Base-by-base conservation (phyloP, 208 protist genomes). In the Porcisia hertigi region DNA sequence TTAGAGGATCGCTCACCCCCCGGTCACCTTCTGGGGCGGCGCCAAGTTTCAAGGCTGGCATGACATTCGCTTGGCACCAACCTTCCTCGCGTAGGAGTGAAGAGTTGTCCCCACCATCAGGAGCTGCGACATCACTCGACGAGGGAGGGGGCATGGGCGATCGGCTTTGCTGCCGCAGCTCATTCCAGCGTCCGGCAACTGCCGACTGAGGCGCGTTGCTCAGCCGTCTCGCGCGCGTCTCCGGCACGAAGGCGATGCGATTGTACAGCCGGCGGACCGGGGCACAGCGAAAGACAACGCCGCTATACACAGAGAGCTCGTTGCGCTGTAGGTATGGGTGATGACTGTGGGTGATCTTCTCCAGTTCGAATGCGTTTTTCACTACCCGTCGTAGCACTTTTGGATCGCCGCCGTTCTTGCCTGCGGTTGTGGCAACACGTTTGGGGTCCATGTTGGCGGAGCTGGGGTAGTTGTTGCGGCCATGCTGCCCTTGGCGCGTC, bases 251-350 rank as follows among this genome's bases (percentile, higher is more conserved):
- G 18, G 71, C 71, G 52, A 89, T 78, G 75, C 76, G 79, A 59
- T 87, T 73, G 66, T 91, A 91, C 16, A 83, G 82, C 39, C 87
- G 87, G 49, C 75, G 81, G 6, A 84, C 79, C 12, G 87, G 87
- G 36, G 87, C 87, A 30, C 72, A 80, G 67, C 82, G 71, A 65
- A 91, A 91, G 75, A 86, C 66, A 6, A 91, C 87, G 36, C 83
- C 85, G 53, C 71, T 55, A 45, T 82, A 76, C 36, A 91, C 87
- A 41, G 84, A 82, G 23, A 91, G 76, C 14, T 83, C 84, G 73
- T 88, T 43, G 30, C 58, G 73, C 45, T 74, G 77, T 30, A 91
- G 80, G 71, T 89, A 91, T 6, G 75, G 82, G 60, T 91, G 87
- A 30, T 63, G 53, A 69, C 74, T 86, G 83, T 89, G 80, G 9